These are phyloP conservation scores for Agrocybe pediades DNA, from an alignment of 768 basidiomycete species.

Conservation along the genomic window DNA sequence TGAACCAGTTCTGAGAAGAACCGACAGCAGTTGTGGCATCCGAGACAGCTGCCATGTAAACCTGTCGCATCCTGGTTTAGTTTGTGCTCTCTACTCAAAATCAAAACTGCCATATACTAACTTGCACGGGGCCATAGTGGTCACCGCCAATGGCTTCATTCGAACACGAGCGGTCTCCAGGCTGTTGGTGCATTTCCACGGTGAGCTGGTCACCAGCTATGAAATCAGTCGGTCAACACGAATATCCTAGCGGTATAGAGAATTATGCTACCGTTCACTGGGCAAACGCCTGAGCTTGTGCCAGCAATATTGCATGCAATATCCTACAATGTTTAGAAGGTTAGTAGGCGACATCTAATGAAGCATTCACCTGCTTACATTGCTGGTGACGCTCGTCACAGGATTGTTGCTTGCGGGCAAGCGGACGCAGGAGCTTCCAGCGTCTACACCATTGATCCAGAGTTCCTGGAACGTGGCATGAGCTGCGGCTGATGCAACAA, in stretches of 20 bases:
- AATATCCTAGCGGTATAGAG: background rate
- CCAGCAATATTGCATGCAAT: slow-evolving; percentile 49
- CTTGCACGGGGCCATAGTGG: slow-evolving; percentile 50
- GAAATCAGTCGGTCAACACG: background rate
- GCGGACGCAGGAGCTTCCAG: slow-evolving; percentile 48
- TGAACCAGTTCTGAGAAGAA: slow-evolving; percentile 49
- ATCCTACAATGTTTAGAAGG: slow-evolving; percentile 28
- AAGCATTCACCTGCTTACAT: slow-evolving; percentile 24
- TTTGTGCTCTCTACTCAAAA: slow-evolving; percentile 4
- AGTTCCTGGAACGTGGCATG: slow-evolving; percentile 58
- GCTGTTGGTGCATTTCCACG: slow-evolving; percentile 59
- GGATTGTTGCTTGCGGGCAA: slow-evolving; percentile 47
- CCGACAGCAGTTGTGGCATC: slow-evolving; percentile 48
- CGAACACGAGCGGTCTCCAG: slow-evolving; percentile 43
- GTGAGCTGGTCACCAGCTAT: slow-evolving; percentile 45
- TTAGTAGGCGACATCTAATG: background rate
- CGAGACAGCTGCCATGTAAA: slow-evolving; percentile 50
- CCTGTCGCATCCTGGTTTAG: slow-evolving; percentile 6
- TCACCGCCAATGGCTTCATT: slow-evolving; percentile 53
- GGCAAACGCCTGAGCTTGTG: slow-evolving; percentile 38
- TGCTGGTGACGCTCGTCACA: slow-evolving; percentile 39
- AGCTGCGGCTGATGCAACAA: slow-evolving; percentile 42
- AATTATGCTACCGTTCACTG: slow-evolving; percentile 34
- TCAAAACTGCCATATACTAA: slow-evolving; percentile 10
- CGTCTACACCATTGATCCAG: slow-evolving; percentile 53